phyloP scores from a whole-genome alignment of 2,329 filamentous ascomycete species.

The Alternaria gaisen region DNA sequence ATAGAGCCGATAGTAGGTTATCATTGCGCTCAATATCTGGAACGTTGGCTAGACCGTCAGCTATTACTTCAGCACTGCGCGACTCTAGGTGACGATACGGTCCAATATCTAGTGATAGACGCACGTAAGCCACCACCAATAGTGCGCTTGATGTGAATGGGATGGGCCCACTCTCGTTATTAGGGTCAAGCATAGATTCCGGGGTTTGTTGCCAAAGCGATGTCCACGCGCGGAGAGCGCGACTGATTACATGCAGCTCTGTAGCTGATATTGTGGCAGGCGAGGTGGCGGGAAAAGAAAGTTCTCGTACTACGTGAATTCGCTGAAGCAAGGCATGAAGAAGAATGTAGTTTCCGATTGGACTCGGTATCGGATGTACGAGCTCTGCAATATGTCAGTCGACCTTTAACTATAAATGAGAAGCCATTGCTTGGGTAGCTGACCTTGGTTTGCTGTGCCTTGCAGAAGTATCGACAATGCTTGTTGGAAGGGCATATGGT shows the following conservation, averaged over 20 bases:
- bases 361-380: conserved; percentile 40
- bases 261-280: conserved; percentile 28
- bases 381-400: conserved; percentile 14
- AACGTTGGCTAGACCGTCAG: conserved; percentile 49
- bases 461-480: conserved; percentile 39
- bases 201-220: conserved; percentile 47
- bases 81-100: conserved; percentile 56
- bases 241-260: conserved; percentile 36
- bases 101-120: conserved; percentile 58
- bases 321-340: conserved; percentile 42
- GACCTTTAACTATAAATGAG: not conserved
- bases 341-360: conserved; percentile 44
- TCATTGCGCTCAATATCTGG: conserved; percentile 59
- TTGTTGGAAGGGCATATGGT: conserved; percentile 41
- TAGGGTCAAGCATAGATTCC: conserved; percentile 48
- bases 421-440: not conserved
- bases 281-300: conserved; percentile 33
- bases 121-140: conserved; percentile 58
- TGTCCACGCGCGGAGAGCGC: conserved; percentile 47
- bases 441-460: conserved; percentile 19
- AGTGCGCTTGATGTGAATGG: conserved; percentile 58
- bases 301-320: conserved; percentile 40
- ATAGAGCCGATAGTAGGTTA: conserved; percentile 58
- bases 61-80: conserved; percentile 54
- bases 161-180: conserved; percentile 49